Conservation (phyloP, 2,329 filamentous ascomycete genomes). For the Neurospora sp. region DNA sequence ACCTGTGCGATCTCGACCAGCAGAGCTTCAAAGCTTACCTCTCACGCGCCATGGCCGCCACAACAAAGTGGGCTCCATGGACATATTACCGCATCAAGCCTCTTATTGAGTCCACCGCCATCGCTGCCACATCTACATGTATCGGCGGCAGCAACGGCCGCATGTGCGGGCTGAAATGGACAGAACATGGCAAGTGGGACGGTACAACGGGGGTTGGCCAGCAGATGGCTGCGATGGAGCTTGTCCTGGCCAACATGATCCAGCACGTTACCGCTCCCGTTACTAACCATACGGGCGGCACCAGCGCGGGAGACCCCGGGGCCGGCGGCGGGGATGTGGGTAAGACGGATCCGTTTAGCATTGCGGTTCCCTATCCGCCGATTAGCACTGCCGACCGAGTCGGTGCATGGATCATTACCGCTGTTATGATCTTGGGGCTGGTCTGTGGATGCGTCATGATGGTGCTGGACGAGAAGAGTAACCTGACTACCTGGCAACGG, state of each 20-base stretch:
- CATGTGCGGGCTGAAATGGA: conserved; percentile 54
- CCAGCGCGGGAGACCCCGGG: conserved; percentile 31
- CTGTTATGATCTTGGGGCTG: conserved; percentile 44
- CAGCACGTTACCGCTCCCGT: conserved; percentile 31
- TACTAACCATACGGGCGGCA: conserved; percentile 47
- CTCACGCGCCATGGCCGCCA: conserved; percentile 50
- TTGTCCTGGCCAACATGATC: conserved; percentile 53
- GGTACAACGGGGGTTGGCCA: conserved; percentile 55
- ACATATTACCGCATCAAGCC: conserved; percentile 44
- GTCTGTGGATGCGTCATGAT: conserved; percentile 43
- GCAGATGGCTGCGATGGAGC: conserved; percentile 60
- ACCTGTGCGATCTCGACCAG: conserved; percentile 53
- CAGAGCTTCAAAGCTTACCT: conserved; percentile 56
- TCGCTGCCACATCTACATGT: conserved; percentile 48
- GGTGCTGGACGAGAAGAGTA: conserved; percentile 36
- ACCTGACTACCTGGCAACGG: conserved; percentile 24
- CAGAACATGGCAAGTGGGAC: conserved; percentile 43
- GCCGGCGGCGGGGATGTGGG: conserved; percentile 33
- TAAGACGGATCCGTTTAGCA: conserved; percentile 21
- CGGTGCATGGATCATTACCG: conserved; percentile 38
- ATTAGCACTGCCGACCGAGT: conserved; percentile 54
- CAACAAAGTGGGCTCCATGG: conserved; percentile 54
- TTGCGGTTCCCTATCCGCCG: conserved; percentile 19
- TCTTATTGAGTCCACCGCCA: conserved; percentile 43
- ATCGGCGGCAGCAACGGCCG: conserved; percentile 45